Base-by-base conservation (phyloP, 1,284 basidiomycete genomes). In the Ceratobasidium sp. region DNA sequence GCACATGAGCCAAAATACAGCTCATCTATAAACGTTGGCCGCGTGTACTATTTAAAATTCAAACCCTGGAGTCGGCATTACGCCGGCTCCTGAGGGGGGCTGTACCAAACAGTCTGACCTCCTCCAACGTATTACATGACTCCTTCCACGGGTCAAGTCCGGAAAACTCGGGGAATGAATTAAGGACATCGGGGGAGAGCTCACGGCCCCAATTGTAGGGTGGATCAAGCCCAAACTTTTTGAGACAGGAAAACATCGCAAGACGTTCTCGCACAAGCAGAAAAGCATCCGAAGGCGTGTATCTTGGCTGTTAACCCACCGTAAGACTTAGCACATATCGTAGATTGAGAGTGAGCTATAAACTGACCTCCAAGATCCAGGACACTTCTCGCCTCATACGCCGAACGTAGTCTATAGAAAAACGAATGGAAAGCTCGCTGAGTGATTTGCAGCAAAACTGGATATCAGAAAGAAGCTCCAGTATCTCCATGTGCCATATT, bases 11-110 rank as follows among this genome's bases (percentile, higher is more conserved):
- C n/a, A n/a, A n/a, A n/a, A n/a, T n/a, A n/a, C n/a, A n/a, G n/a
- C n/a, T n/a, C n/a, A n/a, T n/a, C n/a, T n/a, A n/a, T n/a, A n/a
- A n/a, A n/a, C n/a, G n/a, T n/a, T n/a, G n/a, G n/a, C n/a, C n/a
- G n/a, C n/a, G n/a, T n/a, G n/a, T n/a, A n/a, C n/a, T 23, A 68
- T 68, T 54, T 61, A 33, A 61, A 61, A 38, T 40, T 61, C 48
- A 20, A 13, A 12, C 6, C 3, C 38, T 26, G 7, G n/a, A n/a
- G n/a, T n/a, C n/a, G n/a, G n/a, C n/a, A n/a, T n/a, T n/a, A n/a
- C n/a, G 15, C 44, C 7, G 7, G 15, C 6, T 46, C 44, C 15
- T 6, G 59, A 62, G 59, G 5, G 59, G 46, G n/a, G n/a, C n/a
- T n/a, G 20, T n/a, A 66, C 64, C 44, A 66, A 66, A 66, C 44